Evolutionary conservation across 2,329 filamentous ascomycete genomes (phyloP), one percentile per base, ranked within the genome.

Genomic region (Aspergillus viridinutans): DNA sequence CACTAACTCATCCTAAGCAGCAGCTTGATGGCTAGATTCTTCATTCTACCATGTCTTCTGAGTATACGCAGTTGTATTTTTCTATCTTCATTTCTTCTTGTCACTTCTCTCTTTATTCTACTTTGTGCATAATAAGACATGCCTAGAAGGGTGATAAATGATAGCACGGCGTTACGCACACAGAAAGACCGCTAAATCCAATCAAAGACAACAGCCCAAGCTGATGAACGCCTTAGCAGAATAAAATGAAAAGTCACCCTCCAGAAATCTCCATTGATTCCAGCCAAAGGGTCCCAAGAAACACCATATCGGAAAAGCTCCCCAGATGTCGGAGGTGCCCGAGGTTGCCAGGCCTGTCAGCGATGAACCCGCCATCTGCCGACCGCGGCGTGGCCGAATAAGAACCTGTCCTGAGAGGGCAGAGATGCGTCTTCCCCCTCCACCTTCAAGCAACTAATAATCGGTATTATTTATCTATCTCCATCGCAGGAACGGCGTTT

Each of bases 261-360:
- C 28, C 8, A 29, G 8, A 9, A 28, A 29, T 3, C 28, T 29
- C 8, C 28, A 28, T 8, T 25, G 4, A 17, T 35, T 35, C 32
- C 14, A 35, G 14, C 32, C 32, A 35, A 35, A 35, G 4, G 6
- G 40, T 4, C 20, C 23, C 10, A 20, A 8, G 42, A 45, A 14
- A 21, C 3, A 10, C 20, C 5, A 7, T 21, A 14, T 47, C 43
- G 20, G 42, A 25, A 47, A 2, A 25, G 20, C n/a, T 43, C 40
- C 43, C 43, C 43, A 47, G 43, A 51, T 26, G 53, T 64, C 61
- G 61, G 61, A 61, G 60, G 49, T 59, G 55, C 56, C 61, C 61
- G 61, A 61, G 40, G 38, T 25, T 43, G 25, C 28, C 23, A 48
- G 50, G 56, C 42, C 58, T 56, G 56, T 58, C 53, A 56, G 47